Evolutionary conservation across 192 early-diverging fungal species (phyloP).

Genomic region (Backusella macrospora): DNA sequence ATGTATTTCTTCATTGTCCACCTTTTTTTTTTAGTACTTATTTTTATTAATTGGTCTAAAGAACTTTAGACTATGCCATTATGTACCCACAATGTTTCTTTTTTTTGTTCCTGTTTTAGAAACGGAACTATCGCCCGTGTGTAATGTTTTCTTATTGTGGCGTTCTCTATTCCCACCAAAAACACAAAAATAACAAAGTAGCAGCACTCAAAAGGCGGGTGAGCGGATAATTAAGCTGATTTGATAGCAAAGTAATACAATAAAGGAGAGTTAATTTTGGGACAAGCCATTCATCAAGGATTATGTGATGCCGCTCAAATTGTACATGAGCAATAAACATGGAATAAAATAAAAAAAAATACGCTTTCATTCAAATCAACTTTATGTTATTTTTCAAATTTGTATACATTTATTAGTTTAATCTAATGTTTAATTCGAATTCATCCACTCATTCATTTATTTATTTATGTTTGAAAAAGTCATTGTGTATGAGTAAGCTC

Average conservation of each 20-base stretch:
- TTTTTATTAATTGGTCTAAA: neutral
- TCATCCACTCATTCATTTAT: neutral
- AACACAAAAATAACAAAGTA: neutral
- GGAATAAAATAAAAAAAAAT: too few relatives aligned
- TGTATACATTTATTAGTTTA: slow-evolving; percentile 2
- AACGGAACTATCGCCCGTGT: slow-evolving; percentile 10
- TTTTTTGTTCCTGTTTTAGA: slow-evolving; percentile 7
- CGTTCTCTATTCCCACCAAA: slow-evolving; percentile 7
- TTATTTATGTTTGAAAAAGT: neutral
- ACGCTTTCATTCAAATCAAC: too few relatives aligned
- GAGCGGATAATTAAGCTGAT: slow-evolving; percentile 10
- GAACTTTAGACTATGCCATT: neutral
- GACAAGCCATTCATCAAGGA: neutral
- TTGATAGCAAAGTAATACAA: slow-evolving; percentile 10
- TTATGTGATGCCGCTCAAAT: too few relatives aligned
- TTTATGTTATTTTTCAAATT: neutral
- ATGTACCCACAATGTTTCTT: slow-evolving; percentile 9
- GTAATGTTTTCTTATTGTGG: neutral
- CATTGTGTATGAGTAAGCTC: neutral
- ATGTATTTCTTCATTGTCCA: neutral
- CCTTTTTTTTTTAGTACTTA: neutral
- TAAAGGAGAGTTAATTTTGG: slow-evolving; percentile 2
- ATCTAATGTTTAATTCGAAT: neutral
- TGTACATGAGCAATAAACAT: too few relatives aligned
- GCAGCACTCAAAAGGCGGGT: neutral